These are phyloP conservation scores for Penicillium sumatraense DNA, from an alignment of 2,329 filamentous ascomycete species.

Conservation along the genomic window DNA sequence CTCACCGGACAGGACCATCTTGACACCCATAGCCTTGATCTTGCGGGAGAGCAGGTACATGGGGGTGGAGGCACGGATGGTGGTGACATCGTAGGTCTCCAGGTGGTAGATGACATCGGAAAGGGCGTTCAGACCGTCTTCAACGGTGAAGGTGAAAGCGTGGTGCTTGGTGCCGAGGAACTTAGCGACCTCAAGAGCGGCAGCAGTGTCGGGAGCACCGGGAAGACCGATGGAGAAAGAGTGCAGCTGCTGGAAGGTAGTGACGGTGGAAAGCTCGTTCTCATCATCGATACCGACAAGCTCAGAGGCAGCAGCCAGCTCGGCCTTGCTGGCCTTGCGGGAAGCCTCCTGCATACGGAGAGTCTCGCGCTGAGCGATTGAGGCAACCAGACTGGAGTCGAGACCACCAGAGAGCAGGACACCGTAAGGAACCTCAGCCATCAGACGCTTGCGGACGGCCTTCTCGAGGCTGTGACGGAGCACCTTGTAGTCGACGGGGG, in stretches of 20 bases:
- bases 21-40: constrained; percentile 99
- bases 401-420: constrained; percentile 93
- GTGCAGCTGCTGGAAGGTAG: constrained; percentile 92
- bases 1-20: constrained; percentile 98
- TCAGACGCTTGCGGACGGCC: constrained; percentile 92
- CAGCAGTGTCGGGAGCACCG: constrained; percentile 87
- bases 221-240: constrained; percentile 98
- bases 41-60: constrained; percentile 98
- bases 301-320: constrained; percentile 53
- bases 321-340: constrained; percentile 49
- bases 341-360: constrained; percentile 71
- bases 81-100: constrained; percentile 97
- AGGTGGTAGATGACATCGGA: constrained; percentile 98
- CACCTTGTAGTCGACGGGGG: constrained; percentile 79
- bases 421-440: constrained; percentile 98
- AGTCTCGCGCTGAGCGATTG: constrained; percentile 94
- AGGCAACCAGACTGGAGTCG: constrained; percentile 91
- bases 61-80: constrained; percentile 95
- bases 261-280: constrained; percentile 85
- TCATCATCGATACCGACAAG: constrained; percentile 94
- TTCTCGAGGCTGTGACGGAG: constrained; percentile 84
- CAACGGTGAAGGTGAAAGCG: constrained; percentile 96
- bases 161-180: constrained; percentile 98
- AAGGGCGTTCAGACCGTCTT: constrained; percentile 94
- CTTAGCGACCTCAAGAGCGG: constrained; percentile 89